Conservation (phyloP, 2,329 filamentous ascomycete genomes). For the Arthrinium puccinioides region DNA sequence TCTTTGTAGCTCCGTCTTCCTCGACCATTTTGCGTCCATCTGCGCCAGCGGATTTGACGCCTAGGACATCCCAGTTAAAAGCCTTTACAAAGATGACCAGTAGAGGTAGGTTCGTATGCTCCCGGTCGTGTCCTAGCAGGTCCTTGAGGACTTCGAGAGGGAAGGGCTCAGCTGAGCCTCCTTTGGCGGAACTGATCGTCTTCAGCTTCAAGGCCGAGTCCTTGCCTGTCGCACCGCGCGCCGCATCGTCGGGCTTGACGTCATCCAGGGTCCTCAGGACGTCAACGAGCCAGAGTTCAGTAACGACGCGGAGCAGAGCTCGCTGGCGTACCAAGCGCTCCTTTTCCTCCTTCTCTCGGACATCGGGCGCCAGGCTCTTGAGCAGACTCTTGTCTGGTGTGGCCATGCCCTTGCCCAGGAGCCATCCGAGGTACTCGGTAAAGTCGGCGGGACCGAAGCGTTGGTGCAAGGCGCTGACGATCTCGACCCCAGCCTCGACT, state of each 20-base stretch:
- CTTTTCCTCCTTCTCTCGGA: slow-evolving; percentile 92
- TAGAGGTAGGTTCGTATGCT: slow-evolving; percentile 83
- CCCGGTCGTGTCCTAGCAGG: slow-evolving; percentile 84
- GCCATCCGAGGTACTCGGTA: slow-evolving; percentile 86
- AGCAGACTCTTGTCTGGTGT: slow-evolving; percentile 80
- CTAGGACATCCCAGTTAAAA: slow-evolving; percentile 92
- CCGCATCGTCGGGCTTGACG: slow-evolving; percentile 56
- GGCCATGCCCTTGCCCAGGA: slow-evolving; percentile 82
- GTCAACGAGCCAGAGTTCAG: slow-evolving; percentile 91
- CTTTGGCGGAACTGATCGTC: slow-evolving; percentile 45
- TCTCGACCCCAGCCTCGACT: slow-evolving; percentile 84
- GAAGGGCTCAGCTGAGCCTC: slow-evolving; percentile 77
- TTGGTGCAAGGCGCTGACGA: slow-evolving; percentile 91
- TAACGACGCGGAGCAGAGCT: slow-evolving; percentile 79
- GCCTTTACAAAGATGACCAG: slow-evolving; percentile 94
- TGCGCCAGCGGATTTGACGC: slow-evolving; percentile 61
- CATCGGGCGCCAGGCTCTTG: slow-evolving; percentile 71
- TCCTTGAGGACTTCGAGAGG: slow-evolving; percentile 97
- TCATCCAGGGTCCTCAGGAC: slow-evolving; percentile 75
- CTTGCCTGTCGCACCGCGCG: slow-evolving; percentile 56
- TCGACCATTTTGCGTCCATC: slow-evolving; percentile 81
- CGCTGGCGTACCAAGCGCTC: slow-evolving; percentile 83
- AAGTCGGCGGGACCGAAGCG: slow-evolving; percentile 87
- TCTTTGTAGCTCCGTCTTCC: slow-evolving; percentile 64
- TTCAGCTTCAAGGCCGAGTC: slow-evolving; percentile 51